Conservation (phyloP, 2,329 filamentous ascomycete species). For the Phialemonium atrogriseum region DNA sequence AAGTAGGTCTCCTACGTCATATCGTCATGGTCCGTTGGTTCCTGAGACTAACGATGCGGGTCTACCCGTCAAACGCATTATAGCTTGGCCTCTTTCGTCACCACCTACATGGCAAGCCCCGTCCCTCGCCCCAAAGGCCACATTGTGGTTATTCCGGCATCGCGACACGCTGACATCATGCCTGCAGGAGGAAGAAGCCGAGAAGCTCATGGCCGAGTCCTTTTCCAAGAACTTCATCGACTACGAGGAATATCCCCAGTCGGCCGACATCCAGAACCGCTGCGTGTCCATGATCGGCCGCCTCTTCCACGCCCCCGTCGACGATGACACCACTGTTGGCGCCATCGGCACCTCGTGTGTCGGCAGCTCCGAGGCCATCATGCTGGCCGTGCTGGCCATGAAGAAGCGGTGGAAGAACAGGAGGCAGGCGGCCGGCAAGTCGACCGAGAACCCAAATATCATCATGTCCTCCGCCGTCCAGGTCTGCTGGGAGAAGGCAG, state of each 20-base stretch:
- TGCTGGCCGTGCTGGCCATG: constrained; percentile 80
- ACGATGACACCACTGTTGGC: constrained; percentile 27
- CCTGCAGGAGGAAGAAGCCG: constrained; percentile 76
- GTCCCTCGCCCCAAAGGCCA: background rate
- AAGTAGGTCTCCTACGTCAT: constrained; percentile 41
- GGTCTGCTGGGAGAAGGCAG: constrained; percentile 94
- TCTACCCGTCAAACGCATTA: no score
- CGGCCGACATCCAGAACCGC: constrained; percentile 81
- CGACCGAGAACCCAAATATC: constrained; percentile 75
- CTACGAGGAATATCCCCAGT: constrained; percentile 77
- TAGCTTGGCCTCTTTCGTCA: constrained; percentile 89
- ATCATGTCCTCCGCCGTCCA: constrained; percentile 95
- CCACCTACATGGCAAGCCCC: constrained; percentile 77
- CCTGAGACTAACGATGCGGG: no score
- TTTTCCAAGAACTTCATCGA: constrained; percentile 96
- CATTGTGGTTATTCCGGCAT: no score
- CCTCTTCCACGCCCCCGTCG: constrained; percentile 71
- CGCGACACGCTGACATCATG: constrained; percentile 7
- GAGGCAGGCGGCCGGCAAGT: constrained; percentile 74
- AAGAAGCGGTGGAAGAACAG: constrained; percentile 91
- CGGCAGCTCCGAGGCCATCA: constrained; percentile 83
- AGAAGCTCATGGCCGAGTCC: constrained; percentile 89
- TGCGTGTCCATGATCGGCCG: constrained; percentile 86
- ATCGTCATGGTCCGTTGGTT: no score
- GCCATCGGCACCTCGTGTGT: constrained; percentile 83